Conservation (phyloP, 208 protist species). For the Acanthamoeba culbertsoni region DNA sequence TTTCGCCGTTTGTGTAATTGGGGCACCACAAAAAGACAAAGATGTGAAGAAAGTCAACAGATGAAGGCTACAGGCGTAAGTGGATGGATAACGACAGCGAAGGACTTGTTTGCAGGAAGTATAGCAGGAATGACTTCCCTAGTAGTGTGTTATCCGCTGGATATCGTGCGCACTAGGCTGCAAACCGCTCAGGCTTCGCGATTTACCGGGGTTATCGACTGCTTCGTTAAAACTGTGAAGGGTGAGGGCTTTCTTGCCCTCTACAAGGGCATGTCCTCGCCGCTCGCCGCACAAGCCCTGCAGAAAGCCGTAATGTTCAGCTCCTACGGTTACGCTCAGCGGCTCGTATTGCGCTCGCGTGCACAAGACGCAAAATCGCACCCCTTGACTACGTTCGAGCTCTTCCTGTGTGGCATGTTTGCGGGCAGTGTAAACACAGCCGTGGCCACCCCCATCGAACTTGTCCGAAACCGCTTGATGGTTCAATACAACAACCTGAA, state of each 20-base stretch:
- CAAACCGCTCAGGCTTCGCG: not conserved
- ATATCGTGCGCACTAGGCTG: not conserved
- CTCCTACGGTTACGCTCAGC: not conserved
- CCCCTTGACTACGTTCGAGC: not conserved
- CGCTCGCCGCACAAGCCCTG: not conserved
- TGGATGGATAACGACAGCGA: not conserved
- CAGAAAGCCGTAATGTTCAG: not conserved
- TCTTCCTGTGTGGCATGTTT: not conserved
- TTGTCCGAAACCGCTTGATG: not conserved
- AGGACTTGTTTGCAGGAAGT: conserved; percentile 9
- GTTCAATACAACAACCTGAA: not conserved
- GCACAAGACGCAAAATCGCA: not conserved
- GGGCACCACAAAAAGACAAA: no score
- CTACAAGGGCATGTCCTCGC: not conserved
- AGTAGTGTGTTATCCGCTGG: not conserved
- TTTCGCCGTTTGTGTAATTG: no score
- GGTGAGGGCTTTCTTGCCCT: not conserved
- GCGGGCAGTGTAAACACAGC: not conserved
- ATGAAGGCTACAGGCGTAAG: not conserved
- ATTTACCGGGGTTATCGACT: not conserved
- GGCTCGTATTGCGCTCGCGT: not conserved
- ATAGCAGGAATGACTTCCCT: not conserved
- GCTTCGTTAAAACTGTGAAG: not conserved
- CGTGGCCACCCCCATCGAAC: not conserved
- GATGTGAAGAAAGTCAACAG: not conserved